Evolutionary conservation across 495 filamentous ascomycete species (phyloP).

Genomic region (Sphaerosporella brunnea): DNA sequence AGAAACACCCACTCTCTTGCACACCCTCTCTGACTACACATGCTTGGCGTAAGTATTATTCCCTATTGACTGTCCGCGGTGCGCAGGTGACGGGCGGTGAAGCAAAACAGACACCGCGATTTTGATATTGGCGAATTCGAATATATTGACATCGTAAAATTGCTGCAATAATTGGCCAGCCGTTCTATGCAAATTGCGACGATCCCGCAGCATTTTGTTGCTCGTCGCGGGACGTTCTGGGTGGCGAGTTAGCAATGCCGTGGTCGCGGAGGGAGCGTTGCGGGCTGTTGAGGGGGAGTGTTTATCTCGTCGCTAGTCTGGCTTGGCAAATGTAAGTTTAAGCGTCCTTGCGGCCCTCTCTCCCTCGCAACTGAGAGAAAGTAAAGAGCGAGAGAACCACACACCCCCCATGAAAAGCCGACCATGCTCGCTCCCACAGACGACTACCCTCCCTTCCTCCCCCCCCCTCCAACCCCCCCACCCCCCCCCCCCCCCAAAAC

Average conservation of each 20-base stretch:
- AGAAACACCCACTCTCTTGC: too few species aligned
- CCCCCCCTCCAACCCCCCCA: slow-evolving; percentile 21
- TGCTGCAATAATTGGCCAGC: not conserved
- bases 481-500: slow-evolving; percentile 25
- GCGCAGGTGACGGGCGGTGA: not conserved
- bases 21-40: too few species aligned
- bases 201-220: slow-evolving; percentile 4
- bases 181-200: not conserved
- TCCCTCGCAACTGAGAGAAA: not conserved
- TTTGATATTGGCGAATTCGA: not conserved
- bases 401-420: not conserved
- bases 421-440: slow-evolving; percentile 18
- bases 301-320: not conserved
- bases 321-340: not conserved
- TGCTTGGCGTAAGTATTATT: too few species aligned
- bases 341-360: not conserved
- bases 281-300: not conserved
- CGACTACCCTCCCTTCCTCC: slow-evolving; percentile 15
- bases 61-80: too few species aligned
- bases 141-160: not conserved
- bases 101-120: not conserved
- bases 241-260: not conserved
- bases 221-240: not conserved
- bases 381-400: not conserved
- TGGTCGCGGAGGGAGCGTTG: too few species aligned